Evolutionary conservation across 169 alveolate genomes (phyloP).

Genomic region (Plasmodium cynomolgi): DNA sequence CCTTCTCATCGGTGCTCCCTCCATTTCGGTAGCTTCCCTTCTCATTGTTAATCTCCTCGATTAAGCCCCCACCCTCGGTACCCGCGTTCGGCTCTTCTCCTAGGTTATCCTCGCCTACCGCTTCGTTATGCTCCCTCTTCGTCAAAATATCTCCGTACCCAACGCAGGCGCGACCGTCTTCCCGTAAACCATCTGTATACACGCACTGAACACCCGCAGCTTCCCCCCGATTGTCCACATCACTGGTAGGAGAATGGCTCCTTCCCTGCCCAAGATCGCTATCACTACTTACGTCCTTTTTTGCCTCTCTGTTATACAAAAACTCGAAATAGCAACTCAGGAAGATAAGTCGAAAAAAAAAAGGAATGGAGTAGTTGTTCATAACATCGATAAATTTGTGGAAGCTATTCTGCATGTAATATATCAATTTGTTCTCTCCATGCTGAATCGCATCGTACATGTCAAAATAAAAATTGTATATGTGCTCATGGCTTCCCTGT

Average conservation of each 20-base stretch:
- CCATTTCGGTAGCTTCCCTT: background rate
- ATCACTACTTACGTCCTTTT: background rate
- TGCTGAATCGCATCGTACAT: conserved; percentile 59
- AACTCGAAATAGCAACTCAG: conserved; percentile 69
- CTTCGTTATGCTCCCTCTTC: background rate
- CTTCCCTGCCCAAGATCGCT: background rate
- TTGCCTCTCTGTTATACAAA: conserved; percentile 5
- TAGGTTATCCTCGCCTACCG: background rate
- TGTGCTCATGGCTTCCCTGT: conserved; percentile 27
- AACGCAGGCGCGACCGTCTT: background rate
- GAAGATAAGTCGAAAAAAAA: conserved; percentile 55
- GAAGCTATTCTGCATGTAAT: conserved; percentile 61
- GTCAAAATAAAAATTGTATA: conserved; percentile 64
- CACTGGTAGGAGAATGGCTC: background rate
- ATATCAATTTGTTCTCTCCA: conserved; percentile 67
- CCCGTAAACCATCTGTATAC: background rate
- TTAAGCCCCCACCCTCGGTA: background rate
- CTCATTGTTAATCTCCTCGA: background rate
- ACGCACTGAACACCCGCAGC: background rate
- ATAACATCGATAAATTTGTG: conserved; percentile 69
- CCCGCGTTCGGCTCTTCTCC: background rate
- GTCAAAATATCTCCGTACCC: background rate
- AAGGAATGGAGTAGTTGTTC: conserved; percentile 55
- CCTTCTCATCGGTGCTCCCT: too few species aligned
- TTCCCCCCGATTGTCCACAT: background rate